Evolutionary conservation across 768 basidiomycete genomes (phyloP), one percentile per base, ranked within the genome.

Genomic region (Pulveroboletus sp.): DNA sequence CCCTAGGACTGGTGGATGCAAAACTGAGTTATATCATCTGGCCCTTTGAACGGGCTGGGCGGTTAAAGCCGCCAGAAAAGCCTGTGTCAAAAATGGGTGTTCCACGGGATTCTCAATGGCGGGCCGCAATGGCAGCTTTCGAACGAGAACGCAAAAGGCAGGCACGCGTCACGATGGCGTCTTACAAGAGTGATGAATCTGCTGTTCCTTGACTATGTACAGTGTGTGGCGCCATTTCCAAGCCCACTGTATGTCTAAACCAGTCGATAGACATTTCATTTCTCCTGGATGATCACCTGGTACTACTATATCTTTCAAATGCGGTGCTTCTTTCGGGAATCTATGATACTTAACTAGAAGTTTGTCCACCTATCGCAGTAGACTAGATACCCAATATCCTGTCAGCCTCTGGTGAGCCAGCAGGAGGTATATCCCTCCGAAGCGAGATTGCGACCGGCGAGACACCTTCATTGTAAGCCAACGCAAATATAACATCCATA

Each of bases 11-110:
- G 46, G 67, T 82, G 33, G 73, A 81, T 43, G 76, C 80, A 3
- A 78, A 72, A 59, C 65, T 82, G 31, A 57, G 73, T 46, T 66
- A 71, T 49, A 67, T 83, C 30, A 35, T 80, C 26, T 82, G 80
- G 79, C 81, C 81, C 7, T 65, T 70, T 8, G 55, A 72, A 33
- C 75, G 81, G 4, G 67, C 73, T 48, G 81, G 81, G 2, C 59
- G 61, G 2, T 49, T 70, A 28, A 61, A 56, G 15, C 50, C 49
- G 5, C 56, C 68, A 27, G 49, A 66, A n/a, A 36, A 17, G 13
- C 66, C 68, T 0, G 8, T 46, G 14, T 46, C 58, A 8, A 54
- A 49, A 38, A 17, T 26, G 37, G 63, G 66, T 14, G 43, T 48
- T 6, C 50, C 66, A 2, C 55, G 68, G 0, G 54, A 63, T 35